Percentiles rank a stretch among this genome's conserved stretches.
Evolutionary conservation across 2,329 filamentous ascomycete genomes (phyloP).

Genomic region (Pseudogymnoascus destructans): DNA sequence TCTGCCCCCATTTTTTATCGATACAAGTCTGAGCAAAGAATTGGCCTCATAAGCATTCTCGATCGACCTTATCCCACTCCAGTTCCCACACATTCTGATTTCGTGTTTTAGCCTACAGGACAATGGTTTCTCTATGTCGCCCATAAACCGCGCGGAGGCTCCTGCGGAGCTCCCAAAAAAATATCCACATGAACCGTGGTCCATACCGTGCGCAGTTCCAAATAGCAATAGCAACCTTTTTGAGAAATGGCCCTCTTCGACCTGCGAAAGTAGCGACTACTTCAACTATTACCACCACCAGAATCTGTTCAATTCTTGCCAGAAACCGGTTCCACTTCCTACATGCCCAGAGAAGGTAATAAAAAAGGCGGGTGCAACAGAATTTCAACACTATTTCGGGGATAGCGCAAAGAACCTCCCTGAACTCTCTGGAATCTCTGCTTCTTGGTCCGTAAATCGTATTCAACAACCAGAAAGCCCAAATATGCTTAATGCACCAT

Average conservation of each 20-base stretch:
- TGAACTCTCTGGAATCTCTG: background rate
- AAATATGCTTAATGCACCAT: background rate
- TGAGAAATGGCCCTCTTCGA: background rate
- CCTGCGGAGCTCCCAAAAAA: background rate
- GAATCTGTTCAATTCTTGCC: background rate
- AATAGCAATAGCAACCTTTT: background rate
- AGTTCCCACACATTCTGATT: background rate
- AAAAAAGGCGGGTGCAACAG: background rate
- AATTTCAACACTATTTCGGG: background rate
- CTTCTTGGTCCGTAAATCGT: background rate
- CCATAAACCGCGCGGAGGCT: background rate
- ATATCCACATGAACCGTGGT: slow-evolving; percentile 1
- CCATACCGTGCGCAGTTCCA: background rate
- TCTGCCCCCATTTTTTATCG: background rate
- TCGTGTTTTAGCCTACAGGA: background rate
- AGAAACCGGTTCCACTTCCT: background rate
- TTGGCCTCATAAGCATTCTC: background rate
- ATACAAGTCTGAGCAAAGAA: background rate
- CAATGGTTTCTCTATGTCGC: background rate
- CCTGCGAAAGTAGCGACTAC: background rate
- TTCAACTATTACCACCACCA: background rate
- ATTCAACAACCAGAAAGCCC: background rate
- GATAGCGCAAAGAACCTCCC: background rate
- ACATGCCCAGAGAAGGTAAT: background rate
- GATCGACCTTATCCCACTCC: background rate